phyloP scores from a whole-genome alignment of 768 basidiomycete species.

The Mycena albidolilacea region DNA sequence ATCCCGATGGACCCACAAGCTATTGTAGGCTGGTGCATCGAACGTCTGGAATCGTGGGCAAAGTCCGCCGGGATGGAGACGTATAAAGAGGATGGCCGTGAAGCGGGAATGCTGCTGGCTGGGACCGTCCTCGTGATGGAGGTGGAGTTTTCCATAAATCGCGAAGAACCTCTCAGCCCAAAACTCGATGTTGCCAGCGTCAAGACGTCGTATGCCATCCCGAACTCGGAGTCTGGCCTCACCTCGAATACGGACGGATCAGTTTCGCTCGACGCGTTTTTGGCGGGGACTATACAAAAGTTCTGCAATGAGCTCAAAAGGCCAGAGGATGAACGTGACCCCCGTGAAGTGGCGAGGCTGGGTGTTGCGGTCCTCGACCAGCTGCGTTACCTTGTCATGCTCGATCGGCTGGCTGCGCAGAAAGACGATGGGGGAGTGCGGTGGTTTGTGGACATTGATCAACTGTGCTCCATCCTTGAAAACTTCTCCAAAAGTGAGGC shows the following conservation, averaged over 20 bases:
- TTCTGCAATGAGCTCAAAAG: conserved; percentile 77
- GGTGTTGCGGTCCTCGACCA: conserved; percentile 67
- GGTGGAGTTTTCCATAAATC: conserved; percentile 72
- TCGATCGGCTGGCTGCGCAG: conserved; percentile 76
- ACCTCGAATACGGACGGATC: conserved; percentile 65
- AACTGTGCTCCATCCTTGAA: conserved; percentile 65
- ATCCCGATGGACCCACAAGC: conserved; percentile 65
- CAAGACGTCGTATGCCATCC: conserved; percentile 82
- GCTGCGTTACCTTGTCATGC: conserved; percentile 77
- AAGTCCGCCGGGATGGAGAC: conserved; percentile 79
- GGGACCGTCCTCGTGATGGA: conserved; percentile 89
- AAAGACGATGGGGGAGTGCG: conserved; percentile 75
- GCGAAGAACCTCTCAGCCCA: conserved; percentile 52
- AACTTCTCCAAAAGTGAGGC: conserved; percentile 69
- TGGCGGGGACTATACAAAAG: conserved; percentile 67
- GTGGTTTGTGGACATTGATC: conserved; percentile 82
- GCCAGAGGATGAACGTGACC: conserved; percentile 63
- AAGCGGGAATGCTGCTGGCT: conserved; percentile 72
- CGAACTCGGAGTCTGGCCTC: conserved; percentile 55
- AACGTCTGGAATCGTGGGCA: conserved; percentile 74
- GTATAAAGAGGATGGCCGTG: conserved; percentile 73
- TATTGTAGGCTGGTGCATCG: conserved; percentile 71
- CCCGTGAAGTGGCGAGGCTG: conserved; percentile 65
- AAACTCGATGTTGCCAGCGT: conserved; percentile 66
- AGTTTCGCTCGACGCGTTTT: conserved; percentile 73